A percentile compares a stretch with the other conserved stretches of the same genome.
These are phyloP conservation scores for Pseudonectria buxi DNA, from an alignment of 2,329 filamentous ascomycete species.

Conservation along the genomic window DNA sequence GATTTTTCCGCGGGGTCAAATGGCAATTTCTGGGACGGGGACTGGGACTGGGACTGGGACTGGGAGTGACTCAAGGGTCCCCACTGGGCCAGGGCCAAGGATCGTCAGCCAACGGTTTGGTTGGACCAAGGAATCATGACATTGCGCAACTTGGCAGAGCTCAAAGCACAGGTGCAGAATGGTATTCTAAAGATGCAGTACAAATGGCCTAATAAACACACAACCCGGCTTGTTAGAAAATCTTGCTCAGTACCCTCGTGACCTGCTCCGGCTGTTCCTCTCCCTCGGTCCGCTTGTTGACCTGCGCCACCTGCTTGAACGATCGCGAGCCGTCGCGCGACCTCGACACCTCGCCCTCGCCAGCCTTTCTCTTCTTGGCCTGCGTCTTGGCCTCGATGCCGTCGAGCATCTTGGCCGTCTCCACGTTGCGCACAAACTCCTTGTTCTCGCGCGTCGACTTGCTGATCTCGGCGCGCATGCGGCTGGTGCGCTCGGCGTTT, in stretches of 20 bases:
- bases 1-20: conserved; percentile 23
- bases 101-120: too few species aligned
- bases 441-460: conserved; percentile 74
- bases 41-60: too few species aligned
- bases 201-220: conserved; percentile 1
- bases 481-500: conserved; percentile 69
- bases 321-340: conserved; percentile 31
- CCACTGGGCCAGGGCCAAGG: too few species aligned
- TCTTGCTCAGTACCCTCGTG: conserved; percentile 56
- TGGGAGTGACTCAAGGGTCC: too few species aligned
- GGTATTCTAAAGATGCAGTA: conserved; percentile 1
- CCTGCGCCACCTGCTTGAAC: conserved; percentile 62
- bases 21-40: not conserved
- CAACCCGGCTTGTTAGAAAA: conserved; percentile 40
- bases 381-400: conserved; percentile 58
- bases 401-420: conserved; percentile 72
- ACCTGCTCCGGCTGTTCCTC: conserved; percentile 49
- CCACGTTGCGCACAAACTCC: conserved; percentile 71
- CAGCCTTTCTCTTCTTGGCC: conserved; percentile 33
- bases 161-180: not conserved
- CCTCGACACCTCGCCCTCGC: conserved; percentile 16
- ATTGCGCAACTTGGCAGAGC: not conserved
- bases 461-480: conserved; percentile 71
- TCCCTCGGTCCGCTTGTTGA: conserved; percentile 38
- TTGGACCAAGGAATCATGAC: too few species aligned